phyloP scores from a whole-genome alignment of 345 rosid species.

The Anacardium occidentale region DNA sequence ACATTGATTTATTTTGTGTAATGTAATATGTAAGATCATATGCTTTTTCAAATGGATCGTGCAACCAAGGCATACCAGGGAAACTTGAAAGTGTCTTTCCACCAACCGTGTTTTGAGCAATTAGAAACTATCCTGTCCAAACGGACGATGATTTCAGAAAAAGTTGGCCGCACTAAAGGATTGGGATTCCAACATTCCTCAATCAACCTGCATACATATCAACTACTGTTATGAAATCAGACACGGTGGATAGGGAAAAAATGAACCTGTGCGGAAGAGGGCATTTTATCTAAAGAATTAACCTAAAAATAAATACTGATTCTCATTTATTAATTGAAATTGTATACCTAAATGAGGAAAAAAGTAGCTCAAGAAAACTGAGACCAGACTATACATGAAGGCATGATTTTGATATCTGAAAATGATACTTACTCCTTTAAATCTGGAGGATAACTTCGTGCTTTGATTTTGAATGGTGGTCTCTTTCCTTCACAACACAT shows the following conservation, averaged over 20 bases:
- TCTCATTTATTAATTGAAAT: too few species aligned
- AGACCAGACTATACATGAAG: not conserved
- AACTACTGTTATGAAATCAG: not conserved
- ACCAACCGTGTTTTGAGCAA: constrained; percentile 89
- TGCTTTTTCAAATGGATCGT: constrained; percentile 1
- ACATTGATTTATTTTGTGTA: not conserved
- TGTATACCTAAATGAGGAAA: too few species aligned
- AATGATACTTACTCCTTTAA: constrained; percentile 90
- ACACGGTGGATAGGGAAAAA: too few species aligned
- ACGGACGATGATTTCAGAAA: constrained; percentile 78
- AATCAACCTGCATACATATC: constrained; percentile 55
- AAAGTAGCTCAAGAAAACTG: too few species aligned
- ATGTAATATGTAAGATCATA: not conserved
- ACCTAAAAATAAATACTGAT: too few species aligned
- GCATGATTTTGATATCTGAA: too few species aligned
- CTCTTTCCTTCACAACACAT: constrained; percentile 70
- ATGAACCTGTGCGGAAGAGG: too few species aligned
- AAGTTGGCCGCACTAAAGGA: constrained; percentile 58
- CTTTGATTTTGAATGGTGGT: constrained; percentile 65
- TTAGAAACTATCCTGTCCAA: constrained; percentile 63
- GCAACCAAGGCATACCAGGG: constrained; percentile 63
- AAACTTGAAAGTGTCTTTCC: constrained; percentile 96
- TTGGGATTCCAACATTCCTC: constrained; percentile 89
- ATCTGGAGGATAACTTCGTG: constrained; percentile 72
- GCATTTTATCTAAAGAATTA: too few species aligned